These are phyloP conservation scores for Sporobolomyces phaffii DNA, from an alignment of 768 basidiomycete genomes.

Conservation along the genomic window DNA sequence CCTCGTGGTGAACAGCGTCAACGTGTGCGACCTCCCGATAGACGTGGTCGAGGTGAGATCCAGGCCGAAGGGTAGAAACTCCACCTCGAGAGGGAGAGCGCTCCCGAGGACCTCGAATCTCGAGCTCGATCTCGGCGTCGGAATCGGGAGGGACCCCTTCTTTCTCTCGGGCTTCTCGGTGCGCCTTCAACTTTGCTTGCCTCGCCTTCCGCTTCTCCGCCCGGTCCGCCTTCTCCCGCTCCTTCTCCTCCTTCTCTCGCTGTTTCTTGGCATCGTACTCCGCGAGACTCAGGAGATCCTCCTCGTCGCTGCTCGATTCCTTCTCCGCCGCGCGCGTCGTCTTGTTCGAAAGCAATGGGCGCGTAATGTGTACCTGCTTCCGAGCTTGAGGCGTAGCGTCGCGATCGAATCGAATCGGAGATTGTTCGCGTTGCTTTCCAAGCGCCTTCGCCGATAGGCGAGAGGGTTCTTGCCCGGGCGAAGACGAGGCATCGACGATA, in stretches of 20 bases:
- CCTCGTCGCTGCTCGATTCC: slow-evolving; percentile 4
- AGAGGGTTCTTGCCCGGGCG: not conserved
- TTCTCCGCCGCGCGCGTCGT: not conserved
- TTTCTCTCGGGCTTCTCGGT: not conserved
- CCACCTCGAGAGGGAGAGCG: not conserved
- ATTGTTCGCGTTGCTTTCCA: slow-evolving; percentile 12
- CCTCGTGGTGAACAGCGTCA: slow-evolving; percentile 10
- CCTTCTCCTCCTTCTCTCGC: not conserved
- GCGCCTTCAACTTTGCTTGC: not conserved
- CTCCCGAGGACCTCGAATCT: not conserved
- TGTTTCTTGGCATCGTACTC: not conserved
- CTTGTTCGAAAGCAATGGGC: not conserved
- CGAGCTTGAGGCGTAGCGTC: slow-evolving; percentile 1
- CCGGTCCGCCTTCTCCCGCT: not conserved
- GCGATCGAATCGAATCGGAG: slow-evolving; percentile 9
- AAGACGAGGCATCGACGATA: slow-evolving; percentile 4
- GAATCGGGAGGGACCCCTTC: not conserved
- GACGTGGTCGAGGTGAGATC: slow-evolving; percentile 3
- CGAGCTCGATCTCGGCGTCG: slow-evolving; percentile 33
- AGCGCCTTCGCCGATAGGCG: slow-evolving; percentile 2
- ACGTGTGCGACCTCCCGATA: not conserved
- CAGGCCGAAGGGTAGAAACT: not conserved
- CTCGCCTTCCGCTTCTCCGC: not conserved
- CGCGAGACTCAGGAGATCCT: slow-evolving; percentile 8
- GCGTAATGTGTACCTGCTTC: not conserved